phyloP scores from a whole-genome alignment of 2,329 filamentous ascomycete genomes.

The Cordyceps cicadae region DNA sequence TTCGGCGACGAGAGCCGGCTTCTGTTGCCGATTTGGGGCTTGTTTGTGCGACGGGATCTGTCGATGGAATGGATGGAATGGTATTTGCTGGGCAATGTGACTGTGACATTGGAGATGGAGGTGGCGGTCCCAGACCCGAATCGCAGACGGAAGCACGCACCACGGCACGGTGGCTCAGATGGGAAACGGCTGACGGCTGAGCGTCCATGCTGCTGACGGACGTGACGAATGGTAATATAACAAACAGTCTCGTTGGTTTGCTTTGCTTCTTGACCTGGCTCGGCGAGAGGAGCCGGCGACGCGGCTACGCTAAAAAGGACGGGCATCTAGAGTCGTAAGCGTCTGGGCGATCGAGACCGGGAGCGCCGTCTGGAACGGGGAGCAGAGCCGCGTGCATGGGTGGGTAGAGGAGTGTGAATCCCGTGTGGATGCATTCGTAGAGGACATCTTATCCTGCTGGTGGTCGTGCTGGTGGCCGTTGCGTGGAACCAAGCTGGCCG shows the following conservation, averaged over 20 bases:
- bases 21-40: constrained; percentile 1
- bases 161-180: not conserved
- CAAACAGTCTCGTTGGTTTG: not conserved
- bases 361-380: not conserved
- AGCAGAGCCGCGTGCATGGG: not conserved
- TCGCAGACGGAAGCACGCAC: not conserved
- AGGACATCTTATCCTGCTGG: not conserved
- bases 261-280: not conserved
- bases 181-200: constrained; percentile 1
- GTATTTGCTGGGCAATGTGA: not conserved
- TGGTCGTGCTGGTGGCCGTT: not conserved
- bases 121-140: not conserved
- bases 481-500: not conserved
- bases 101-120: not conserved
- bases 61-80: not conserved
- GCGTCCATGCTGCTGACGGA: too few relatives aligned
- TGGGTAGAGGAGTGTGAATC: not conserved
- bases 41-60: constrained; percentile 1
- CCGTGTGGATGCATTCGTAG: not conserved
- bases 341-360: not conserved
- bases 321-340: not conserved
- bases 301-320: not conserved
- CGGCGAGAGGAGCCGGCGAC: not conserved
- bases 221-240: too few relatives aligned
- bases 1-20: not conserved